Conservation (phyloP, 345 rosid genomes). For the Lumnitzera racemosa region DNA sequence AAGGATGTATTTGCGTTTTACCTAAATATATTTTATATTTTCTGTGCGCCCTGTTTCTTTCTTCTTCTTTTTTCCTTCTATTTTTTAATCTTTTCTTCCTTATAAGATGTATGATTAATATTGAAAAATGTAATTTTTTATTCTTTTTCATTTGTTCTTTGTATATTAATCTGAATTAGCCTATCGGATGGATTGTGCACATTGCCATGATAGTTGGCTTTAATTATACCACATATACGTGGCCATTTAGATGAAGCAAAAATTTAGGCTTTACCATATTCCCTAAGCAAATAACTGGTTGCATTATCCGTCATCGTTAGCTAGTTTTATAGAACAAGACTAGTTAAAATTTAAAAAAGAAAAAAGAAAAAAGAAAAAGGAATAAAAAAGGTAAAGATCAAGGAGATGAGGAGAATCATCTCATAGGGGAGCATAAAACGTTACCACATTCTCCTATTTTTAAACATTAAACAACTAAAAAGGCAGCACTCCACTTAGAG, state of each 20-base stretch:
- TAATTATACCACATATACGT: background rate
- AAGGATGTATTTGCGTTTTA: too few relatives aligned
- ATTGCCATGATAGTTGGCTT: background rate
- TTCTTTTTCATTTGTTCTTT: too few relatives aligned
- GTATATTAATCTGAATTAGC: too few relatives aligned
- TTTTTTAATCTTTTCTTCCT: too few relatives aligned
- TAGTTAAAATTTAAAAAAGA: background rate
- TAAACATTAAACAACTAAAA: slow-evolving; percentile 28
- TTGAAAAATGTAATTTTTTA: too few relatives aligned
- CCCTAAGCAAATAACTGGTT: slow-evolving; percentile 13
- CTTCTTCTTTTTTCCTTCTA: too few relatives aligned
- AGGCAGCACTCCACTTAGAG: slow-evolving; percentile 33
- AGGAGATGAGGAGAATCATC: slow-evolving; percentile 35
- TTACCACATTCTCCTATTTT: slow-evolving; percentile 23
- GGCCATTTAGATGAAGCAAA: slow-evolving; percentile 7
- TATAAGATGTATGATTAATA: too few relatives aligned
- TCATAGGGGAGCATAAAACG: slow-evolving; percentile 18
- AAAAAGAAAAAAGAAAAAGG: slow-evolving; percentile 12
- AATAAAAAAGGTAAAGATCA: slow-evolving; percentile 25
- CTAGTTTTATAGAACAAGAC: background rate
- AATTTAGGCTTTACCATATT: slow-evolving; percentile 28
- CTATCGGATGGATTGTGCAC: background rate
- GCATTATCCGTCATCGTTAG: slow-evolving; percentile 27
- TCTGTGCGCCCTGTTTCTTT: too few relatives aligned
- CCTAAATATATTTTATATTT: too few relatives aligned